Base-by-base conservation (phyloP, 164 flowering plant genomes). In the Cinnamomum chago region DNA sequence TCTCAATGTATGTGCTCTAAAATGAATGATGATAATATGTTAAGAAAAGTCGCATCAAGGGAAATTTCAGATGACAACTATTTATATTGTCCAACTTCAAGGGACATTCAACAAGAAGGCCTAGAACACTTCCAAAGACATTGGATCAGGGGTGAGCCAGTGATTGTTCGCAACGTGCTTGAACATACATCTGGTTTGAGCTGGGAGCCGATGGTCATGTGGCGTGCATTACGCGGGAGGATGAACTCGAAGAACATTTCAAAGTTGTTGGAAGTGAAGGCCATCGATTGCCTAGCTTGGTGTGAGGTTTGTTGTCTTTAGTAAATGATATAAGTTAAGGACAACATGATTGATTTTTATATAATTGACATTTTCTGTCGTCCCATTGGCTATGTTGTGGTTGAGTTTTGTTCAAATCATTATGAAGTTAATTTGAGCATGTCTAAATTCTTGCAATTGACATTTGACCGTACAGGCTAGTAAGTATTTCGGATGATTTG, bases 81-180 rank as follows among this genome's bases (percentile, higher is more conserved):
- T 72, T 71, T 91, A 14, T 91, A 83, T 60, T 81, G 80, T 75
- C 93, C 94, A n/a, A 76, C 83, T 58, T 27, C 71, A 17, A 50
- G 74, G 65, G 87, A 86, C 62, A 80, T 86, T 71, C 81, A 74
- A 55, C 76, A 70, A 77, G 87, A 83, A 71, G 81, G 79, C 35
- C 77, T 88, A 73, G 88, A 83, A 50, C 97, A 91, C 79, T 93
- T 93, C 70, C 92, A 89, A 84, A 82, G 81, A 77, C 96, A 93
- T 73, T 91, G 94, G 91, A 77, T 76, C 40, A 87, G 73, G 79
- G 93, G 91, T 70, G 92, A 91, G 47, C 97, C 97, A 58, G 86
- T 93, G 62, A 82, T 91, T 73, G 85, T 93, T 71, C 88, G 87
- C 28, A 77, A 86, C 75, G 86, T 91, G 58, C 86, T 89, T 72